These are phyloP conservation scores for Pythium myriotylum DNA, from an alignment of 352 stramenopile species.

Conservation along the genomic window DNA sequence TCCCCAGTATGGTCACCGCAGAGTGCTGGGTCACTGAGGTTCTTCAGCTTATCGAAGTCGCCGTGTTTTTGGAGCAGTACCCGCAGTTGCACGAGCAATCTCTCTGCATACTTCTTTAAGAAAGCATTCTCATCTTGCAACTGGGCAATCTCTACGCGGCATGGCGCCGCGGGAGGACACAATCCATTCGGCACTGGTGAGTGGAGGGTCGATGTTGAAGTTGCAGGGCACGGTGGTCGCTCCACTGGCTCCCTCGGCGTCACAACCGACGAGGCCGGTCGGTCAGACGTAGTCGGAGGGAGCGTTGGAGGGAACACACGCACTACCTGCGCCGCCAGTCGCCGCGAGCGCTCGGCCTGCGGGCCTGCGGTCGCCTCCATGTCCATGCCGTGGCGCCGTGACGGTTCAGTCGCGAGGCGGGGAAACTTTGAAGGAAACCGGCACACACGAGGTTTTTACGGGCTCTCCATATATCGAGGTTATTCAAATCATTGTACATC, in stretches of 20 bases:
- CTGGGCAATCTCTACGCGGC: conserved; percentile 45
- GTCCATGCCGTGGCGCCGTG: not conserved
- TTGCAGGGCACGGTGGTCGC: conserved; percentile 7
- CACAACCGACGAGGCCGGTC: not conserved
- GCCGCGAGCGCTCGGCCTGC: conserved; percentile 29
- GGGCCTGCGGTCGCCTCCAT: conserved; percentile 22
- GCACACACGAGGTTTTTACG: conserved; percentile 12
- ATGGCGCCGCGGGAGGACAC: conserved; percentile 27
- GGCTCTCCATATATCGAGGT: too few relatives aligned
- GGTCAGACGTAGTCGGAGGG: not conserved
- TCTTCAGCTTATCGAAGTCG: conserved; percentile 74
- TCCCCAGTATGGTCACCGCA: not conserved
- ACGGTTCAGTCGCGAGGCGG: conserved; percentile 5
- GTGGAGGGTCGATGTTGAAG: conserved; percentile 15
- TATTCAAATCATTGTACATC: too few relatives aligned
- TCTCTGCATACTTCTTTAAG: conserved; percentile 65
- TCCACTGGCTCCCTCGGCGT: not conserved
- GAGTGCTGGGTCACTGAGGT: conserved; percentile 38
- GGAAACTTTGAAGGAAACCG: not conserved
- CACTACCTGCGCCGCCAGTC: conserved; percentile 20
- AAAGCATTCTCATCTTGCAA: conserved; percentile 69
- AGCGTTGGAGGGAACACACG: conserved; percentile 21
- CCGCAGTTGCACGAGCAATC: conserved; percentile 63
- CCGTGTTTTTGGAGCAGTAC: conserved; percentile 62
- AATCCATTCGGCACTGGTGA: conserved; percentile 3